Percentiles rank a stretch among this genome's conserved stretches.
Conservation (phyloP, 495 filamentous ascomycete genomes). For the Pyrenula aspistea region DNA sequence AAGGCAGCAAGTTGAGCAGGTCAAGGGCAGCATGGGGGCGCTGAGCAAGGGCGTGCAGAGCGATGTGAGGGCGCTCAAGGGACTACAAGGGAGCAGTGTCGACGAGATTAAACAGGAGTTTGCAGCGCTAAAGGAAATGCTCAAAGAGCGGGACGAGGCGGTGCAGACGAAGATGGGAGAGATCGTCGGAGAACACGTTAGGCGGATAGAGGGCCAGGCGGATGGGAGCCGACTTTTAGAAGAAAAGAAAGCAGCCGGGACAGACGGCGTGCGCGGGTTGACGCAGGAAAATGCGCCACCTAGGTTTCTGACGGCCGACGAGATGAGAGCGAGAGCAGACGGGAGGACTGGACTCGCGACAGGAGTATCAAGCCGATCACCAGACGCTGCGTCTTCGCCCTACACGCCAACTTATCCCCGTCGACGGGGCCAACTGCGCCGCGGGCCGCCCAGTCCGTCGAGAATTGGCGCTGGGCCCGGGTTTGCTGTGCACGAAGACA, state of each 20-base stretch:
- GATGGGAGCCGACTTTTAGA: too few species aligned
- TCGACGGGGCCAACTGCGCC: background rate
- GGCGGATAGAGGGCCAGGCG: too few species aligned
- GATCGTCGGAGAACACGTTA: background rate
- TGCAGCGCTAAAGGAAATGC: background rate
- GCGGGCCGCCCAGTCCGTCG: background rate
- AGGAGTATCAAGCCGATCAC: too few species aligned
- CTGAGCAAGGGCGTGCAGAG: background rate
- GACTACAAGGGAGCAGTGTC: background rate
- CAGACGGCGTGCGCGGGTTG: too few species aligned
- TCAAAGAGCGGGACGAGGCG: background rate
- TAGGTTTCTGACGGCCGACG: too few species aligned
- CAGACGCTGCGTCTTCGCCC: too few species aligned
- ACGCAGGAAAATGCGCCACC: too few species aligned
- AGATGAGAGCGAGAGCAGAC: too few species aligned
- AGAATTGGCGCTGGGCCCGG: background rate
- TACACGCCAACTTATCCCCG: background rate
- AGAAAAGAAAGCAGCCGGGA: too few species aligned
- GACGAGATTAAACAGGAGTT: background rate
- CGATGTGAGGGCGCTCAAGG: background rate
- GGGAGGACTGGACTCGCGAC: too few species aligned
- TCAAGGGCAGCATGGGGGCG: background rate
- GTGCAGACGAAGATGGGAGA: background rate
- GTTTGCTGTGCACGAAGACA: background rate
- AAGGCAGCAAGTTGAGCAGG: background rate